phyloP scores from a whole-genome alignment of 495 filamentous ascomycete species.

The Neurospora tetraspora region DNA sequence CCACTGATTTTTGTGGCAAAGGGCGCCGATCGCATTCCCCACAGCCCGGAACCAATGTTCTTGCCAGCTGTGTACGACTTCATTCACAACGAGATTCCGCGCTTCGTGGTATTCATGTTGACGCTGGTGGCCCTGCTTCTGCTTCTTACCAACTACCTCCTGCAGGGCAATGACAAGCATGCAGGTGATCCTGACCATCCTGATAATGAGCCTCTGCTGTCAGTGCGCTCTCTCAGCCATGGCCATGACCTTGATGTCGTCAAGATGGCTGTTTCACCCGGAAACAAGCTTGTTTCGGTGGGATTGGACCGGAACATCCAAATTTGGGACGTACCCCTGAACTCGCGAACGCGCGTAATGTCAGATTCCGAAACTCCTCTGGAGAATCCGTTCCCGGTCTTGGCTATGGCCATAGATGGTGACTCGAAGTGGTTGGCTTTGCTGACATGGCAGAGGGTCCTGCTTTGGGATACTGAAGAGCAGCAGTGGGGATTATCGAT shows the following conservation, averaged over 20 bases:
- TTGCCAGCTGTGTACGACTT: conserved; percentile 47
- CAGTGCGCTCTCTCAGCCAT: conserved; percentile 44
- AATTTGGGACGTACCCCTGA: conserved; percentile 45
- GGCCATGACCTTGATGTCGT: conserved; percentile 56
- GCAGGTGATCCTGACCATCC: conserved; percentile 20
- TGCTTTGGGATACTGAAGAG: conserved; percentile 48
- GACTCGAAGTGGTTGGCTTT: conserved; percentile 52
- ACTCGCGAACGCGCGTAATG: conserved; percentile 27
- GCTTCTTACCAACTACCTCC: conserved; percentile 55
- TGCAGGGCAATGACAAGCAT: conserved; percentile 41
- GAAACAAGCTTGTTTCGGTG: conserved; percentile 54
- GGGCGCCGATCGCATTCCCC: conserved; percentile 47
- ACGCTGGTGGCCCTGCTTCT: conserved; percentile 46
- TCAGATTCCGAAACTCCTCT: conserved; percentile 26
- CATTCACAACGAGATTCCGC: conserved; percentile 43
- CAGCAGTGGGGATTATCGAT: conserved; percentile 38
- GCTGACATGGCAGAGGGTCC: conserved; percentile 43
- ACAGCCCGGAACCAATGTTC: conserved; percentile 29
- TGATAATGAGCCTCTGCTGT: conserved; percentile 43
- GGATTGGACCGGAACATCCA: conserved; percentile 53
- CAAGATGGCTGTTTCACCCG: conserved; percentile 44
- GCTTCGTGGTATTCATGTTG: conserved; percentile 44
- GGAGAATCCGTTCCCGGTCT: conserved; percentile 43
- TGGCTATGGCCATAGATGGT: conserved; percentile 49
- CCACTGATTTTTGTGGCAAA: conserved; percentile 57